phyloP scores from a whole-genome alignment of 768 basidiomycete species.

The Tricholomella constricta region DNA sequence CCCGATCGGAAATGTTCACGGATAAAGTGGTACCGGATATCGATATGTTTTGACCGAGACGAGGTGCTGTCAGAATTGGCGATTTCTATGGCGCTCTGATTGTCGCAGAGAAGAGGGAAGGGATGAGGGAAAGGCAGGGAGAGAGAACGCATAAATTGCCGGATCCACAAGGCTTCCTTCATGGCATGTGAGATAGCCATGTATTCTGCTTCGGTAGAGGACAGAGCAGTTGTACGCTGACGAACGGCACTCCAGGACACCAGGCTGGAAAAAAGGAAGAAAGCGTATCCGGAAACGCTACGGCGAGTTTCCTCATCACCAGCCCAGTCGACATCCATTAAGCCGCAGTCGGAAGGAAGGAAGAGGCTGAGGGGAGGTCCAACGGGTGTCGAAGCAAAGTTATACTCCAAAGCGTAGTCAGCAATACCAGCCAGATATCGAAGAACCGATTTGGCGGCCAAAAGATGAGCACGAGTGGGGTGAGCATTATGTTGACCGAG shows the following conservation, averaged over 20 bases:
- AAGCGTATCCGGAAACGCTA: slow-evolving; percentile 24
- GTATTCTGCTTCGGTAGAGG: too few species aligned
- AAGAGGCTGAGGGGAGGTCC: too few species aligned
- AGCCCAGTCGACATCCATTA: slow-evolving; percentile 35
- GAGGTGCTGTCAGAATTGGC: background rate
- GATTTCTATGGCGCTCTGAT: too few species aligned
- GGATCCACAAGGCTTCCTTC: background rate
- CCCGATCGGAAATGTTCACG: background rate
- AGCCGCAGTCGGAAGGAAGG: too few species aligned
- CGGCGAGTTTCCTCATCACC: slow-evolving; percentile 22
- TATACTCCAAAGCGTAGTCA: slow-evolving; percentile 20
- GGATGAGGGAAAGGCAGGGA: background rate
- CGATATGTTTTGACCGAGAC: background rate
- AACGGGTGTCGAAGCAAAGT: background rate
- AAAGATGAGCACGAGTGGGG: slow-evolving; percentile 28
- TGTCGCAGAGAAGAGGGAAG: slow-evolving; percentile 14
- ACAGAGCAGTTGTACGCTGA: background rate
- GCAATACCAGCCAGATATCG: slow-evolving; percentile 33
- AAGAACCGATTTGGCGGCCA: slow-evolving; percentile 31
- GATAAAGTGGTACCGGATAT: too few species aligned
- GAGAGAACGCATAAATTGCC: background rate
- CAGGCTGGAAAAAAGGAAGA: slow-evolving; percentile 24
- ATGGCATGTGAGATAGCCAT: background rate
- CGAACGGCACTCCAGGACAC: slow-evolving; percentile 31
- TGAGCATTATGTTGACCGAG: slow-evolving; percentile 25